phyloP scores from a whole-genome alignment of 2,329 filamentous ascomycete genomes.

The Monosporascus ibericus region DNA sequence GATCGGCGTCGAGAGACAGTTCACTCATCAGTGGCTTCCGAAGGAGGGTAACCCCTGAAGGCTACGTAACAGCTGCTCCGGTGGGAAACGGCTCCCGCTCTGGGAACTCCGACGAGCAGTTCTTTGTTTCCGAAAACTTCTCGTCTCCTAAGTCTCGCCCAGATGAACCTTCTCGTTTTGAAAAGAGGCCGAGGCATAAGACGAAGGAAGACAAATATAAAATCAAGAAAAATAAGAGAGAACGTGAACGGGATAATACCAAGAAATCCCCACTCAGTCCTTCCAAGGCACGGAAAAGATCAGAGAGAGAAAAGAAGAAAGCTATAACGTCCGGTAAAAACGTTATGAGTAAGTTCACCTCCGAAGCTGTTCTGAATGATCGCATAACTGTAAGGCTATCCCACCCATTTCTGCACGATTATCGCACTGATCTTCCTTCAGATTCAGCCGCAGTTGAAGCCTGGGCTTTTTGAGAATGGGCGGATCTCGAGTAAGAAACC shows the following conservation, averaged over 20 bases:
- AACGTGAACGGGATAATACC: constrained; percentile 17
- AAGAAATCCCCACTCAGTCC: constrained; percentile 2
- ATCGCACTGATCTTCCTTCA: constrained; percentile 11
- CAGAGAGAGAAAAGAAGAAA: constrained; percentile 19
- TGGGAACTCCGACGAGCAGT: background rate
- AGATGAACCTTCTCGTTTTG: constrained; percentile 26
- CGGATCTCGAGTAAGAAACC: constrained; percentile 28
- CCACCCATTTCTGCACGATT: background rate
- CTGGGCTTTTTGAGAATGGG: constrained; percentile 41
- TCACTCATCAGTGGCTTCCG: constrained; percentile 19
- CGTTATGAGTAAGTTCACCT: constrained; percentile 50
- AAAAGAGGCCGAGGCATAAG: constrained; percentile 48
- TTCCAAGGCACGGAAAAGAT: constrained; percentile 13
- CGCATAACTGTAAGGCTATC: constrained; percentile 43
- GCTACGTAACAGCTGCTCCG: background rate
- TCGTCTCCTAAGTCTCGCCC: constrained; percentile 11
- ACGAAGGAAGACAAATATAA: constrained; percentile 52
- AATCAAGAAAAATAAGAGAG: constrained; percentile 23
- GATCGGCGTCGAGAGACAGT: constrained; percentile 14
- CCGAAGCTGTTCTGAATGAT: constrained; percentile 44
- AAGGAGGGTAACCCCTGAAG: constrained; percentile 6
- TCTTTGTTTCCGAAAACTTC: constrained; percentile 3
- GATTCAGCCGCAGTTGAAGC: constrained; percentile 25
- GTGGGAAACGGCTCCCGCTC: background rate
- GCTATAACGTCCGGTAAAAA: constrained; percentile 33